phyloP scores from a whole-genome alignment of 768 basidiomycete species.

The Amanita thiersii region DNA sequence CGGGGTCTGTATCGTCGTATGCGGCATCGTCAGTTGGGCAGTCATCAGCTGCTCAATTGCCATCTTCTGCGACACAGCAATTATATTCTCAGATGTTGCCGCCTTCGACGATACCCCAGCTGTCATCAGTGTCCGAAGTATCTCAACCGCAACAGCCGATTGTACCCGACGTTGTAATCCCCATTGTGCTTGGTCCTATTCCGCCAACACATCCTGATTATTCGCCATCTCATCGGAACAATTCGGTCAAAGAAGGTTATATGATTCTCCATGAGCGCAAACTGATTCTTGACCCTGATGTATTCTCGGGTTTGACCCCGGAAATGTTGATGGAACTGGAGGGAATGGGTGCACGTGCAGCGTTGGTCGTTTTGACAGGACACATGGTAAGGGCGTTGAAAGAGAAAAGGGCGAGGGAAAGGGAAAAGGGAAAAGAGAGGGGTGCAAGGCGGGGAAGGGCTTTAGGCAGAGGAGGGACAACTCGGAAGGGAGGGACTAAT shows the following conservation, averaged over 20 bases:
- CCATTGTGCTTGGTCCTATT: conserved; percentile 70
- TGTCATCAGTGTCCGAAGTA: conserved; percentile 6
- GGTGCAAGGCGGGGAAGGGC: conserved; percentile 26
- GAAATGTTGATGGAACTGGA: conserved; percentile 73
- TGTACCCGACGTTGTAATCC: conserved; percentile 56
- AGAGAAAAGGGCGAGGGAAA: conserved; percentile 48
- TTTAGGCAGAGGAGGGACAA: conserved; percentile 18
- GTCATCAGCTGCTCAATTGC: conserved; percentile 19
- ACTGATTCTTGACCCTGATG: conserved; percentile 75
- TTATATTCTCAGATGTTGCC: no score
- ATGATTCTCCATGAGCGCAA: conserved; percentile 83
- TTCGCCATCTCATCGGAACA: conserved; percentile 36
- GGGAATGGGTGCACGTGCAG: conserved; percentile 73
- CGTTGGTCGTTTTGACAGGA: conserved; percentile 71
- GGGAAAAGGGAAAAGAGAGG: conserved; percentile 28
- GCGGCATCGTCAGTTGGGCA: conserved; percentile 11
- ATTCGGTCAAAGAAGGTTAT: conserved; percentile 44
- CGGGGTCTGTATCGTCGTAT: background rate
- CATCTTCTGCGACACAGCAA: conserved; percentile 10
- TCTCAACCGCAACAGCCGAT: conserved; percentile 14
- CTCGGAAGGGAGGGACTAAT: conserved; percentile 17
- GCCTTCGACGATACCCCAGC: no score
- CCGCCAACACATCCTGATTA: conserved; percentile 54
- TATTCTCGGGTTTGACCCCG: conserved; percentile 71
- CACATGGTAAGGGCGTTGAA: conserved; percentile 84